Evolutionary conservation across 2,329 filamentous ascomycete species (phyloP), one percentile per base, ranked within the genome.

Genomic region (Ustilaginoidea virens): DNA sequence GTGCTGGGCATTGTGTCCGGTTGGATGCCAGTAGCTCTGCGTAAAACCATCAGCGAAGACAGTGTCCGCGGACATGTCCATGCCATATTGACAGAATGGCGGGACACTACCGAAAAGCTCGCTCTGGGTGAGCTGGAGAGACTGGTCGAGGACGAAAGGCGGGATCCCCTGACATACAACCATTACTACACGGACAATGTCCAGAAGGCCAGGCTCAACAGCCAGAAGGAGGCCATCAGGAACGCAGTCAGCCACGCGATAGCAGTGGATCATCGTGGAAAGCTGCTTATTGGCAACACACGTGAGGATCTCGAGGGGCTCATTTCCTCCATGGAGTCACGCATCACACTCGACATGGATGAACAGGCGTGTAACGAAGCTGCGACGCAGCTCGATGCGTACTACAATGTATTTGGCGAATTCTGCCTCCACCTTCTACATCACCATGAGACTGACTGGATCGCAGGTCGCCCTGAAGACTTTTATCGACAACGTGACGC

Each of bases 401-500:
- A 45, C 13, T 44, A 45, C 30, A 42, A 42, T 32, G 40, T 39
- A 21, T 22, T 21, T 17, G 6, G 13, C 5, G 19, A 24, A 8
- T 12, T 4, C 27, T 17, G n/a, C n/a, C n/a, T n/a, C n/a, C n/a
- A n/a, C 17, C 11, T 21, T 28, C 11, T 7, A 21, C n/a, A 5
- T 11, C 7, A 16, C 13, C n/a, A 5, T n/a, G 14, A 26, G 9
- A 20, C 18, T 31, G 17, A 25, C 24, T 11, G 5, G 11, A 4
- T 9, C 17, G 9, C 17, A 39, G 37, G 36, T 38, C 5, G 27
- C 37, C 5, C 32, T 38, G 33, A 38, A 41, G 15, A 44, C 35
- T 3, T 45, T 45, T 11, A 32, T 45, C 11, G 42, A 44, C 25
- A 42, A 44, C 16, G 30, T 45, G 3, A 35, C 36, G 7, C 30